Conservation (phyloP, 345 rosid species). For the Citrus inodora region DNA sequence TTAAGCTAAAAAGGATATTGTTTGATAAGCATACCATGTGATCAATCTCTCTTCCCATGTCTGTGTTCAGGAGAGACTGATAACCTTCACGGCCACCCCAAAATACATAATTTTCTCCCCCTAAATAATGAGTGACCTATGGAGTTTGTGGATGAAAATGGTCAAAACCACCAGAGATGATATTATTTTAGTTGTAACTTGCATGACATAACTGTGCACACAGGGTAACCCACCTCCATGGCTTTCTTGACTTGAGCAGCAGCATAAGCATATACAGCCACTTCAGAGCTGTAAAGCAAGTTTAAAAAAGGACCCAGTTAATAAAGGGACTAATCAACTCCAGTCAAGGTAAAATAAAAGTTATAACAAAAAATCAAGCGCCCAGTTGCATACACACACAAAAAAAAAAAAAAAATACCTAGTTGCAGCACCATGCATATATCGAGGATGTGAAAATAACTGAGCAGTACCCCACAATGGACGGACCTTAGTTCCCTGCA, state of each 20-base stretch:
- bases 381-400: not conserved
- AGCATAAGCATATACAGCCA: conserved; percentile 86
- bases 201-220: not conserved
- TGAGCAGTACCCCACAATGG: conserved; percentile 99
- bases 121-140: conserved; percentile 85
- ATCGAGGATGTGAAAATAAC: conserved; percentile 90
- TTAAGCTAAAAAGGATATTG: not conserved
- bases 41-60: conserved; percentile 92
- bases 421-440: conserved; percentile 98
- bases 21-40: conserved; percentile 49
- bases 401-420: conserved; percentile 32
- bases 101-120: conserved; percentile 97
- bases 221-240: conserved; percentile 56
- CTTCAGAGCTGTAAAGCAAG: conserved; percentile 56
- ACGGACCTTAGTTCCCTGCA: conserved; percentile 66
- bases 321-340: not conserved
- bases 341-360: not conserved
- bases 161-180: not conserved
- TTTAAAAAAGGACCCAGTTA: not conserved
- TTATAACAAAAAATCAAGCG: not conserved
- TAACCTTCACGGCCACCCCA: conserved; percentile 99
- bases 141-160: not conserved
- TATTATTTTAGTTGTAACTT: not conserved
- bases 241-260: conserved; percentile 99
- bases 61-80: conserved; percentile 88